These are phyloP conservation scores for Acanthamoeba triangularis DNA, from an alignment of 208 protist species.

Conservation along the genomic window DNA sequence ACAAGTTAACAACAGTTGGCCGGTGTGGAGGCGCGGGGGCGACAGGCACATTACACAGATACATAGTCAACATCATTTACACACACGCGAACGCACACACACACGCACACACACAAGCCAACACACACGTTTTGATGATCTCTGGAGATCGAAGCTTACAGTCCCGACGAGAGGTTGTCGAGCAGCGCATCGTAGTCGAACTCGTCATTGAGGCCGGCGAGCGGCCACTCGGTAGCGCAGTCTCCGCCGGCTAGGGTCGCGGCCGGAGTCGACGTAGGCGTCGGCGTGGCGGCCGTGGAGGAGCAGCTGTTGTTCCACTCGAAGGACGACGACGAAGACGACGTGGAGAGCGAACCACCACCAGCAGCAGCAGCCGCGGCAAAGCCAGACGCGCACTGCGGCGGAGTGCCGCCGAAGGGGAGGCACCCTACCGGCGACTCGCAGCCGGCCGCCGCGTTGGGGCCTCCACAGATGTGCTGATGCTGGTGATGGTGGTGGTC, in stretches of 20 bases:
- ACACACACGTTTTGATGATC: background rate
- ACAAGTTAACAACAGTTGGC: background rate
- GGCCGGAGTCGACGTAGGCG: background rate
- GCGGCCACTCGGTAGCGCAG: background rate
- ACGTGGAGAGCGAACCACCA: background rate
- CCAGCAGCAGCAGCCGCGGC: background rate
- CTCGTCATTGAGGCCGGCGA: background rate
- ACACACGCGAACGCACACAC: background rate
- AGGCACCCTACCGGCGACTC: background rate
- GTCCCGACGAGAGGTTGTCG: background rate
- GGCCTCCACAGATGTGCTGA: background rate
- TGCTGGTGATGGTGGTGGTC: background rate
- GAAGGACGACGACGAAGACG: background rate
- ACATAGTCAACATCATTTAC: background rate
- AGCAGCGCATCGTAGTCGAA: background rate
- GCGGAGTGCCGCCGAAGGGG: background rate
- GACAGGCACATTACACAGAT: background rate
- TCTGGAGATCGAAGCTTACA: background rate
- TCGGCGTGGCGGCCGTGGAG: background rate
- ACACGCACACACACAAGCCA: background rate
- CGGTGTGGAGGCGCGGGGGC: too few species aligned
- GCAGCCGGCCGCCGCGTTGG: background rate
- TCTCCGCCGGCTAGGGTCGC: background rate
- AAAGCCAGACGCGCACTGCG: background rate
- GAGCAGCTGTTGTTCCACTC: background rate